Evolutionary conservation across 75 land plant genomes (phyloP).

Genomic region (Pseudotsuga menziesii): DNA sequence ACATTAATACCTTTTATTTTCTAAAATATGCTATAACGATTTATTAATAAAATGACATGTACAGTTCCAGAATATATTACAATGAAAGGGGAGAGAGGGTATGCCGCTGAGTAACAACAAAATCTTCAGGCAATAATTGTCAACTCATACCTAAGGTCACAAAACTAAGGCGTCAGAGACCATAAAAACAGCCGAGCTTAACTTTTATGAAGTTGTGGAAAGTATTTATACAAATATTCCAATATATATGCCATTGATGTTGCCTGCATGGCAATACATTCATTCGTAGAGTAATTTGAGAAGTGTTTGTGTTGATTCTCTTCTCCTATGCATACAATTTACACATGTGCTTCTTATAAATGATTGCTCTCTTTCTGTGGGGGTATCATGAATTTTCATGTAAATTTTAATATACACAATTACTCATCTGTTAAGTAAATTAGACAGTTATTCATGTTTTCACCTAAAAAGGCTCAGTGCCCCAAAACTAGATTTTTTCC

Average conservation of each 20-base stretch:
- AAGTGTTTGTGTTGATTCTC: neutral
- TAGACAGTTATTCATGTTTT: neutral
- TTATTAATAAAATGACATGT: no score
- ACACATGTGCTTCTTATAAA: neutral
- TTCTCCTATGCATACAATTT: neutral
- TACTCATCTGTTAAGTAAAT: neutral
- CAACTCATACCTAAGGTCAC: no score
- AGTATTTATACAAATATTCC: neutral
- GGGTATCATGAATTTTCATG: neutral
- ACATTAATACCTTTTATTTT: no score
- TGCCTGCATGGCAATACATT: neutral
- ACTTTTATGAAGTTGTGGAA: neutral
- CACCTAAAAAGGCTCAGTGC: neutral
- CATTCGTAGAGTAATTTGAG: neutral
- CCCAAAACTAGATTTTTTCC: neutral
- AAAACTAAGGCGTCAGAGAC: no score
- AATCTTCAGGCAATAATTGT: no score
- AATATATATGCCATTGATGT: neutral
- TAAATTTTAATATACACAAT: neutral
- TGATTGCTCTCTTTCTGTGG: no score
- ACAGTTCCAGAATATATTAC: no score
- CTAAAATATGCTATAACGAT: no score
- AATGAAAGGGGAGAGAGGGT: no score
- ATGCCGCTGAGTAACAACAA: no score
- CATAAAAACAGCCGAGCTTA: neutral